Evolutionary conservation across 2,329 filamentous ascomycete species (phyloP).

Genomic region (Diaporthe batatas): DNA sequence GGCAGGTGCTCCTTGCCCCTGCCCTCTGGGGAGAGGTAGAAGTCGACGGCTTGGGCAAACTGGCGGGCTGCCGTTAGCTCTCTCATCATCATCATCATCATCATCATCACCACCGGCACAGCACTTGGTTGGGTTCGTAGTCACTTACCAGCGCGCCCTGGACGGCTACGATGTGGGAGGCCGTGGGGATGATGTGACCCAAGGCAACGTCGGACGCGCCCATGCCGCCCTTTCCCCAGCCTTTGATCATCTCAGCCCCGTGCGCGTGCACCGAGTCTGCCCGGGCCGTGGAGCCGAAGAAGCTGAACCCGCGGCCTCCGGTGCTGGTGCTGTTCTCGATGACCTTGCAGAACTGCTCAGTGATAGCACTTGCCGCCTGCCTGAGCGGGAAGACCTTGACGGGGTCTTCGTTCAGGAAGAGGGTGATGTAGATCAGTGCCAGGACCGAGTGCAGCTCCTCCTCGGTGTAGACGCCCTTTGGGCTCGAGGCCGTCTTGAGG

Average conservation of each 20-base stretch:
- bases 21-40: conserved; percentile 73
- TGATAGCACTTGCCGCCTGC: conserved; percentile 68
- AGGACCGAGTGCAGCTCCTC: conserved; percentile 73
- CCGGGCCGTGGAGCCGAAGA: conserved; percentile 65
- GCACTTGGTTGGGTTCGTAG: conserved; percentile 42
- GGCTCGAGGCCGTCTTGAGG: conserved; percentile 72
- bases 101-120: too few relatives aligned
- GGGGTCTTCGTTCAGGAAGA: conserved; percentile 77
- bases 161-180: conserved; percentile 76
- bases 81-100: too few relatives aligned
- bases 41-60: conserved; percentile 81
- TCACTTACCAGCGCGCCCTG: conserved; percentile 74
- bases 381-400: conserved; percentile 75
- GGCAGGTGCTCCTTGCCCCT: conserved; percentile 66
- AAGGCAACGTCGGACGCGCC: conserved; percentile 76
- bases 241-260: conserved; percentile 75
- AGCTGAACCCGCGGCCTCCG: conserved; percentile 59
- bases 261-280: conserved; percentile 71
- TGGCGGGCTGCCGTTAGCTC: conserved; percentile 51
- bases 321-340: conserved; percentile 76
- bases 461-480: conserved; percentile 69
- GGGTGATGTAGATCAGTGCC: conserved; percentile 73
- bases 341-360: conserved; percentile 70
- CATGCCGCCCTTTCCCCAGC: conserved; percentile 73
- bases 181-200: conserved; percentile 77